Conservation (phyloP, 306 rosid species). For the Acmispon strigosus region DNA sequence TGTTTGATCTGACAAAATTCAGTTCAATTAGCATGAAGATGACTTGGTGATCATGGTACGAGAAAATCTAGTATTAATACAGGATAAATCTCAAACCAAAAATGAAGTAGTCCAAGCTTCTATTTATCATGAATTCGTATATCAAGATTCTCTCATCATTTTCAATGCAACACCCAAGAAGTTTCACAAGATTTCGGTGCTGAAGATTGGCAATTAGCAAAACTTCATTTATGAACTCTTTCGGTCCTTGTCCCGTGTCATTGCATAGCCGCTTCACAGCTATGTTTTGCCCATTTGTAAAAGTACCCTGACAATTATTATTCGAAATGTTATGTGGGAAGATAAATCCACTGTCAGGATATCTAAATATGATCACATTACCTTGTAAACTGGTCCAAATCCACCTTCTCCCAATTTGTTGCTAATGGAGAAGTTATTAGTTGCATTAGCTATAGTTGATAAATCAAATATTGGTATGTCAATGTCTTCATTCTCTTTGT, state of each 20-base stretch:
- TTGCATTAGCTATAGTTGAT: constrained; percentile 33
- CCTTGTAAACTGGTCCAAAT: constrained; percentile 56
- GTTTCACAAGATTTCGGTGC: constrained; percentile 62
- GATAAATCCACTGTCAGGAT: not conserved
- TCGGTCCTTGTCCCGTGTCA: constrained; percentile 48
- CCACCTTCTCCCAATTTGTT: constrained; percentile 54
- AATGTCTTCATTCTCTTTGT: constrained; percentile 16
- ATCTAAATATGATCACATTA: not conserved
- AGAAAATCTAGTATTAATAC: not conserved
- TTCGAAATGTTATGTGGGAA: not conserved
- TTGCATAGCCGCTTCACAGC: constrained; percentile 61
- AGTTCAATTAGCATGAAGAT: not conserved
- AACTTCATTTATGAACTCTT: constrained; percentile 61
- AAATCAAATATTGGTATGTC: constrained; percentile 46
- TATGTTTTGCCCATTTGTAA: constrained; percentile 38
- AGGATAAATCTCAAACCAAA: constrained; percentile 43
- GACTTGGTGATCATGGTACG: not conserved
- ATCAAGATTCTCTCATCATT: constrained; percentile 42
- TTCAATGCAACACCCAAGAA: constrained; percentile 55
- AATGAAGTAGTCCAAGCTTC: constrained; percentile 57
- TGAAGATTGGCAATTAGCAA: constrained; percentile 54
- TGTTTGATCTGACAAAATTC: constrained; percentile 19
- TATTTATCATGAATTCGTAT: constrained; percentile 58
- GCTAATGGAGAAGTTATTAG: constrained; percentile 28
- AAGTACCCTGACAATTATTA: constrained; percentile 42